These are phyloP conservation scores for Hanseniaspora sp. DNA, from an alignment of 1,139 yeast genomes.

Conservation along the genomic window DNA sequence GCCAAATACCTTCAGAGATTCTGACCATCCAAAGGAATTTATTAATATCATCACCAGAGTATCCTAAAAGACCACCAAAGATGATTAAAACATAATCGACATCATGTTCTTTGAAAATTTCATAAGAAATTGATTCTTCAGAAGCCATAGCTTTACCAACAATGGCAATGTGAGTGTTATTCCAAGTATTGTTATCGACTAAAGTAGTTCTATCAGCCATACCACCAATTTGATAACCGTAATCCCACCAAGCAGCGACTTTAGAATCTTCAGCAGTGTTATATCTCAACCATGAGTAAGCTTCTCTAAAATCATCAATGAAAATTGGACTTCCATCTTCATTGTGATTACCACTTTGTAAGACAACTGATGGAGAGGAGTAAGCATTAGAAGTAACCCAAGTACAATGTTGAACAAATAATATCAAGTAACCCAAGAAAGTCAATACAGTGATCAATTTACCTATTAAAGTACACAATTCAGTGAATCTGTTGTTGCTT, in stretches of 20 bases:
- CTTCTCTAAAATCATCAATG: slow-evolving; percentile 97
- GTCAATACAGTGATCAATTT: slow-evolving; percentile 57
- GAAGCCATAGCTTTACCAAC: slow-evolving; percentile 98
- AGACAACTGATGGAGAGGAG: slow-evolving; percentile 94
- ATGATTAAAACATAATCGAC: slow-evolving; percentile 89
- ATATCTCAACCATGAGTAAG: slow-evolving; percentile 98
- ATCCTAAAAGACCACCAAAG: slow-evolving; percentile 90
- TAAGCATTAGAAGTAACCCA: slow-evolving; percentile 96
- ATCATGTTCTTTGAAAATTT: slow-evolving; percentile 79
- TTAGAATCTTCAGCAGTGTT: slow-evolving; percentile 93
- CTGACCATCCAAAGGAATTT: slow-evolving; percentile 98
- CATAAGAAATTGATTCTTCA: slow-evolving; percentile 75
- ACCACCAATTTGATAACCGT: slow-evolving; percentile 98
- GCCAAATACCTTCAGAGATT: slow-evolving; percentile 99
- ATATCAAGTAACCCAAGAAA: slow-evolving; percentile 60
- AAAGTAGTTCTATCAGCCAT: slow-evolving; percentile 98
- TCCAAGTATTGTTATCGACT: slow-evolving; percentile 99
- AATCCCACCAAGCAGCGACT: slow-evolving; percentile 99
- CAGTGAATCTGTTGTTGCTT: slow-evolving; percentile 17
- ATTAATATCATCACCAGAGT: slow-evolving; percentile 92
- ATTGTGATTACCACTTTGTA: slow-evolving; percentile 51
- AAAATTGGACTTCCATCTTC: slow-evolving; percentile 78
- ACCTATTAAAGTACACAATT: slow-evolving; percentile 30
- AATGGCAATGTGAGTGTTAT: slow-evolving; percentile 98
- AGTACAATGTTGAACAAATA: slow-evolving; percentile 89